These are phyloP conservation scores for Carex kokanica DNA, from an alignment of 176 grass and related monocot genomes.

Conservation along the genomic window DNA sequence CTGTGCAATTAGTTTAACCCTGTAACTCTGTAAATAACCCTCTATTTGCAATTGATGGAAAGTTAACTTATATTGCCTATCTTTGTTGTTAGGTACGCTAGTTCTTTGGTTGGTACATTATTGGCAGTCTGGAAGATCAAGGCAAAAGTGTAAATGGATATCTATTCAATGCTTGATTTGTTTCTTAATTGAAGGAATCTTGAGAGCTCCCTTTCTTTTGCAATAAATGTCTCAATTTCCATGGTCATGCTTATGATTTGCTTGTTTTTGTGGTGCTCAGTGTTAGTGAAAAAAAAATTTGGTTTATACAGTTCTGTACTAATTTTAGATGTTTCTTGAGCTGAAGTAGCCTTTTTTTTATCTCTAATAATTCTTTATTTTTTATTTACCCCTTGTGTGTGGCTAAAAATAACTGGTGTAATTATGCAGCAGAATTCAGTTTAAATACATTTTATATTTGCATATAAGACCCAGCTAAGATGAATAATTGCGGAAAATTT, in stretches of 20 bases:
- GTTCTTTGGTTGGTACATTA: slow-evolving; percentile 78
- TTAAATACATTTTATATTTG: too few species aligned
- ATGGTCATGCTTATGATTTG: background rate
- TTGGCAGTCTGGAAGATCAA: slow-evolving; percentile 74
- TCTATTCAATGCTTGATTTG: background rate
- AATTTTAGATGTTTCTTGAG: background rate
- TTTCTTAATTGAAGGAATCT: background rate
- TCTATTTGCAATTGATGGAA: background rate
- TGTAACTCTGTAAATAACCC: too few species aligned
- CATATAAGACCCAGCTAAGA: too few species aligned
- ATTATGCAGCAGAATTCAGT: too few species aligned
- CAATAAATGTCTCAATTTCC: background rate
- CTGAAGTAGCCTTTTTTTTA: background rate
- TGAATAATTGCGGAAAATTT: too few species aligned
- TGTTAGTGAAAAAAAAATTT: background rate
- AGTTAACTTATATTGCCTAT: background rate
- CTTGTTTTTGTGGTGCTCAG: background rate
- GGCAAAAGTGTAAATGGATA: slow-evolving; percentile 49
- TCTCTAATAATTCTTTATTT: background rate
- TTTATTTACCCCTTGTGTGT: background rate
- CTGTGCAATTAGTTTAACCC: background rate
- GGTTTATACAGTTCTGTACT: background rate
- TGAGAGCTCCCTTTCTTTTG: background rate
- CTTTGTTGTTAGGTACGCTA: slow-evolving; percentile 65
- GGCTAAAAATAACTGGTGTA: background rate